Percentiles rank a stretch among this genome's conserved stretches.
These are phyloP conservation scores for Kwoniella pini DNA, from an alignment of 768 basidiomycete genomes.

Conservation along the genomic window DNA sequence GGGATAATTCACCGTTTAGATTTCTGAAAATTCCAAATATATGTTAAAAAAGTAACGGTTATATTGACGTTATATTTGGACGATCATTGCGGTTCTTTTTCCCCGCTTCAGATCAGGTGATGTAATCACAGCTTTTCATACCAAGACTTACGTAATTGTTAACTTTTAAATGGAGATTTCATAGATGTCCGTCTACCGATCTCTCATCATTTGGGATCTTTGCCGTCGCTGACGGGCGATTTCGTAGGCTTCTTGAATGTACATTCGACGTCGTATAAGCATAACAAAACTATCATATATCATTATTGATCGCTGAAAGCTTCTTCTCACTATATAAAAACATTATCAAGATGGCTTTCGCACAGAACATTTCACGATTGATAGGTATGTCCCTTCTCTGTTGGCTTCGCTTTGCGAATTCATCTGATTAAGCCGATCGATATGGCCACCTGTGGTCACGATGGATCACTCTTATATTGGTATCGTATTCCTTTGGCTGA, in stretches of 20 bases:
- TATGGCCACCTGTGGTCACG: background rate
- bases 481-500: no score
- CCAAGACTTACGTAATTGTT: no score
- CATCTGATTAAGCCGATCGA: background rate
- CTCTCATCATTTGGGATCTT: background rate
- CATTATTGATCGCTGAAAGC: background rate
- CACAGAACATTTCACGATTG: slow-evolving; percentile 33
- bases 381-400: slow-evolving; percentile 24
- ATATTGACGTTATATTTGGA: no score
- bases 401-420: background rate
- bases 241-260: slow-evolving; percentile 13
- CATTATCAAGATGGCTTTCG: slow-evolving; percentile 35
- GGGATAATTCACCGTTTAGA: no score
- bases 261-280: background rate
- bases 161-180: background rate
- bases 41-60: no score
- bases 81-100: no score
- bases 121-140: no score
- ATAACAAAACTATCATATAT: background rate
- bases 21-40: no score
- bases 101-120: no score
- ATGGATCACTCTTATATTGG: no score
- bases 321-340: background rate
- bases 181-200: background rate
- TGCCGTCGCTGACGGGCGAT: slow-evolving; percentile 1